Evolutionary conservation across 1,139 yeast species (phyloP).

Genomic region (Candida glucosophila): DNA sequence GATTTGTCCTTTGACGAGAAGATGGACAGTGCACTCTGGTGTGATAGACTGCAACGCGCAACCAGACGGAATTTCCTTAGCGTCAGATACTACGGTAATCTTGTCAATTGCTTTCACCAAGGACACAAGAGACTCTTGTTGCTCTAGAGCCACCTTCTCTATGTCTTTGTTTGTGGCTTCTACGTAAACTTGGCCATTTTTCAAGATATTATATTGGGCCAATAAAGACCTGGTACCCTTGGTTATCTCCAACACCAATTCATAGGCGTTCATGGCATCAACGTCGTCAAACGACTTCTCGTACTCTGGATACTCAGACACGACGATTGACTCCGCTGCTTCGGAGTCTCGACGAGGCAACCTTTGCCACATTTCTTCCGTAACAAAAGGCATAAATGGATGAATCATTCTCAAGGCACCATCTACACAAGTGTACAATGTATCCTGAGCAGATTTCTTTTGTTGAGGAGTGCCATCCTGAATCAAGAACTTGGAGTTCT

Average conservation of each 20-base stretch:
- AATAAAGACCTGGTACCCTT: slow-evolving; percentile 88
- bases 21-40: slow-evolving; percentile 77
- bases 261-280: slow-evolving; percentile 66
- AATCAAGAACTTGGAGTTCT: slow-evolving; percentile 88
- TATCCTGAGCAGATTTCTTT: slow-evolving; percentile 84
- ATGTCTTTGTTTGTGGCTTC: slow-evolving; percentile 50
- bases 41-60: slow-evolving; percentile 79
- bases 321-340: slow-evolving; percentile 59
- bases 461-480: slow-evolving; percentile 84
- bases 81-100: slow-evolving; percentile 50
- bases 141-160: slow-evolving; percentile 50
- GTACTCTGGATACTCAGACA: slow-evolving; percentile 72
- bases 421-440: slow-evolving; percentile 87
- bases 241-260: slow-evolving; percentile 75
- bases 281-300: slow-evolving; percentile 51
- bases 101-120: slow-evolving; percentile 84
- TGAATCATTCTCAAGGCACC: slow-evolving; percentile 88
- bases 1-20: slow-evolving; percentile 88
- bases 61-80: slow-evolving; percentile 67
- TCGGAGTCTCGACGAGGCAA: slow-evolving; percentile 82
- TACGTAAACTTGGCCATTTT: slow-evolving; percentile 79
- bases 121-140: slow-evolving; percentile 78
- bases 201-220: slow-evolving; percentile 80
- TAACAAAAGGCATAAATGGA: slow-evolving; percentile 95
- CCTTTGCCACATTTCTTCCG: slow-evolving; percentile 99